Percentiles rank a stretch among this genome's conserved stretches.
phyloP scores from a whole-genome alignment of 306 rosid genomes.

The Cucurbita ficifolia region DNA sequence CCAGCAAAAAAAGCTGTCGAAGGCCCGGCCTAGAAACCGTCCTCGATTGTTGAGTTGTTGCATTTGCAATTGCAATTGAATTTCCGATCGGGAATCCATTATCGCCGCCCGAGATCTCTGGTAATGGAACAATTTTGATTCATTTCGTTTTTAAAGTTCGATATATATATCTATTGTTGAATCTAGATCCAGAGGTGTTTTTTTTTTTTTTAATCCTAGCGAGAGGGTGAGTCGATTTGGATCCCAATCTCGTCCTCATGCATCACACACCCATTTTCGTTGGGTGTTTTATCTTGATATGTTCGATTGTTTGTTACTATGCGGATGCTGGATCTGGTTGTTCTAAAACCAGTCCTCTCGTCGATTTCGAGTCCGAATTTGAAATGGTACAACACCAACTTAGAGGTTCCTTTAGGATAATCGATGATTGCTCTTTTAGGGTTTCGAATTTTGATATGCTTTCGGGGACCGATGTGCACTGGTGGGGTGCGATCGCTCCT shows the following conservation, averaged over 20 bases:
- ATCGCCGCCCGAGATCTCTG: background rate
- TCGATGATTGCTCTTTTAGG: slow-evolving; percentile 69
- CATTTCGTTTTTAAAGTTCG: background rate
- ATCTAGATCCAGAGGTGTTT: background rate
- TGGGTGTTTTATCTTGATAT: slow-evolving; percentile 19
- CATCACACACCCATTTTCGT: slow-evolving; percentile 32
- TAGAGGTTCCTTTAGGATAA: slow-evolving; percentile 41
- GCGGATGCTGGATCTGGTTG: slow-evolving; percentile 45
- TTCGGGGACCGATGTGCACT: slow-evolving; percentile 55
- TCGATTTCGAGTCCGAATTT: slow-evolving; percentile 35
- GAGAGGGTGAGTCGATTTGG: background rate
- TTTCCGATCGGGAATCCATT: background rate
- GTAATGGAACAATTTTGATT: background rate
- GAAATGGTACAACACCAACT: slow-evolving; percentile 77
- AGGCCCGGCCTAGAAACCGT: background rate
- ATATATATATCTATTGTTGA: background rate
- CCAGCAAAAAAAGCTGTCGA: background rate
- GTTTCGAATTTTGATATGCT: slow-evolving; percentile 80
- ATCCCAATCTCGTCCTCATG: slow-evolving; percentile 35
- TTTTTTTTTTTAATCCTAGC: background rate
- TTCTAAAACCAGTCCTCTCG: slow-evolving; percentile 23
- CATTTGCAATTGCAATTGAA: background rate
- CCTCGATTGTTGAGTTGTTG: background rate
- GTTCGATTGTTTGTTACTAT: slow-evolving; percentile 14
- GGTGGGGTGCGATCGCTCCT: slow-evolving; percentile 46